phyloP scores from a whole-genome alignment of 2,329 filamentous ascomycete species.

The Ophiostoma angusticollis region DNA sequence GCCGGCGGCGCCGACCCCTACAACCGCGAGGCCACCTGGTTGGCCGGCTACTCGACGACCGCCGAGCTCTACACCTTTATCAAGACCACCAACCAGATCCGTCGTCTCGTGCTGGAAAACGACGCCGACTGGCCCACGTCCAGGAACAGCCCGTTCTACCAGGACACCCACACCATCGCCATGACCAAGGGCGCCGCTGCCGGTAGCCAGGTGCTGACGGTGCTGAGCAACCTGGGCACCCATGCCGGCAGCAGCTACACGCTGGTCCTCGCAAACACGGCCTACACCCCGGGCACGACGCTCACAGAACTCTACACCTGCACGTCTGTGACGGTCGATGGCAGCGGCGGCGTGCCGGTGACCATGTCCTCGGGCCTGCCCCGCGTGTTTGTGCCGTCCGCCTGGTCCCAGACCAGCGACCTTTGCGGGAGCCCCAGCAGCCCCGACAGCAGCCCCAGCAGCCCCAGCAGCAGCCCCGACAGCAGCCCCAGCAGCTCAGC shows the following conservation, averaged over 20 bases:
- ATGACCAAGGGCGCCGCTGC: slow-evolving; percentile 16
- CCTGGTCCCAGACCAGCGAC: slow-evolving; percentile 24
- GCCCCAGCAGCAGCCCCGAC: too few species aligned
- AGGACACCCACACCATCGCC: slow-evolving; percentile 18
- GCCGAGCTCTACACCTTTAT: slow-evolving; percentile 37
- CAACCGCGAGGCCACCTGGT: slow-evolving; percentile 48
- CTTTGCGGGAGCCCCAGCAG: too few species aligned
- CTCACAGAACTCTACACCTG: slow-evolving; percentile 17
- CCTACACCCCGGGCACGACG: slow-evolving; percentile 15
- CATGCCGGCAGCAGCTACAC: slow-evolving; percentile 16
- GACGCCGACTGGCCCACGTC: slow-evolving; percentile 13
- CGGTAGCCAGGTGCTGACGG: slow-evolving; percentile 17
- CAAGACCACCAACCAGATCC: slow-evolving; percentile 20
- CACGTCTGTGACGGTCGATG: slow-evolving; percentile 18
- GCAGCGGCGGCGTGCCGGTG: slow-evolving; percentile 25
- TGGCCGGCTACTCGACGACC: slow-evolving; percentile 33
- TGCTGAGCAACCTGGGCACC: slow-evolving; percentile 19
- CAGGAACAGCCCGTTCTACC: slow-evolving; percentile 12
- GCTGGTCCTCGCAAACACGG: slow-evolving; percentile 13
- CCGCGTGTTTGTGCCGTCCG: slow-evolving; percentile 7
- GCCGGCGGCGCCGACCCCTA: slow-evolving; percentile 32
- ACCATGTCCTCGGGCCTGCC: slow-evolving; percentile 28
- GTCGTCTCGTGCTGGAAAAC: slow-evolving; percentile 16
- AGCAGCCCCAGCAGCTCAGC: too few species aligned
- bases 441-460: too few species aligned